Evolutionary conservation across 2,329 filamentous ascomycete species (phyloP).

Genomic region (Fusarium duplospermum): DNA sequence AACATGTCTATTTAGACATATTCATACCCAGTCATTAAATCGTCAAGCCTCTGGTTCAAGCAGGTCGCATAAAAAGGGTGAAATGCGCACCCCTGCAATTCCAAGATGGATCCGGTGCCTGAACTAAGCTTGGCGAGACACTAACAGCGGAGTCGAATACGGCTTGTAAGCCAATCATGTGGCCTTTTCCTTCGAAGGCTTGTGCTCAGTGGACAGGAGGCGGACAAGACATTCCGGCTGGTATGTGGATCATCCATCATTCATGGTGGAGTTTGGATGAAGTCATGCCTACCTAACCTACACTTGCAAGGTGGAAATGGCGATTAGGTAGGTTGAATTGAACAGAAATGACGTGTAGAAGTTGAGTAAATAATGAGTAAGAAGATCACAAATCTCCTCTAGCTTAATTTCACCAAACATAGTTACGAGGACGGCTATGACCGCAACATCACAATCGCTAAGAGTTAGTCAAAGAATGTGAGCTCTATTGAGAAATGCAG

Average conservation of each 20-base stretch:
- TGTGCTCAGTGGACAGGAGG: background rate
- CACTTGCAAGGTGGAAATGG: background rate
- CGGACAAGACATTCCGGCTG: background rate
- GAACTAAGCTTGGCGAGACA: background rate
- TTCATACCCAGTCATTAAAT: background rate
- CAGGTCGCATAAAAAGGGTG: too few species aligned
- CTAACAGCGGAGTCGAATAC: background rate
- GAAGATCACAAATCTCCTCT: too few species aligned
- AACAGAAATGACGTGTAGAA: background rate
- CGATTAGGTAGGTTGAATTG: background rate
- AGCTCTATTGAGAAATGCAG: accelerated
- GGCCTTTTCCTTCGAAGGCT: background rate
- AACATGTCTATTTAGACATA: background rate
- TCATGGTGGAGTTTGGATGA: background rate
- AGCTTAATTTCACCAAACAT: background rate
- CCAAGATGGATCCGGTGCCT: background rate
- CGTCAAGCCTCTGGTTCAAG: background rate
- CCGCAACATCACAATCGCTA: background rate
- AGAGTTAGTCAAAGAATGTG: background rate
- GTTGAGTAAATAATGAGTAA: background rate
- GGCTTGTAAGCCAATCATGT: background rate
- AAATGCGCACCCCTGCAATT: background rate
- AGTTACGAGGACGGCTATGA: background rate
- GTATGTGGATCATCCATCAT: background rate
- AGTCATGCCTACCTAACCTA: background rate